Evolutionary conservation across 257 asterid genomes (phyloP).

Genomic region (Solanum bulbocastanum): DNA sequence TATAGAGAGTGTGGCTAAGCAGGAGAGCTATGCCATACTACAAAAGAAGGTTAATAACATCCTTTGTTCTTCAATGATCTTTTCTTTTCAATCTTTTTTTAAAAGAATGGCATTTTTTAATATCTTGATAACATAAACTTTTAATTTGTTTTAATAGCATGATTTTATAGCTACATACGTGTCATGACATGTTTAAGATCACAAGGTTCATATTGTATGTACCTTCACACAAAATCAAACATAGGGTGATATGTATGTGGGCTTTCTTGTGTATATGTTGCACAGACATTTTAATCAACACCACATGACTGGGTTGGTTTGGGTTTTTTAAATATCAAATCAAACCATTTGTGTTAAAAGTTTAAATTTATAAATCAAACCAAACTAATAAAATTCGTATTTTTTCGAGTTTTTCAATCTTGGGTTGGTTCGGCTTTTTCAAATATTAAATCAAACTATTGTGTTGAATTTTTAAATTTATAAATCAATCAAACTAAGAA

Average conservation of each 20-base stretch:
- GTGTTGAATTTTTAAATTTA: too few relatives aligned
- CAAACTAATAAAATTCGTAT: too few relatives aligned
- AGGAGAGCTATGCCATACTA: not conserved
- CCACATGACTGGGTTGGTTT: too few relatives aligned
- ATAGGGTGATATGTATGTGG: not conserved
- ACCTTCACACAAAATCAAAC: not conserved
- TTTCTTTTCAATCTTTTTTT: not conserved
- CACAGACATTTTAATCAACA: not conserved
- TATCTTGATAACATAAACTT: not conserved
- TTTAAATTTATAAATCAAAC: too few relatives aligned
- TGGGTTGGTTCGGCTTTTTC: too few relatives aligned
- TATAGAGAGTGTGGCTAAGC: not conserved
- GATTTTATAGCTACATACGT: not conserved
- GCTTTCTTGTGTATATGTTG: not conserved
- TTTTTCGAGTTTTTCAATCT: too few relatives aligned
- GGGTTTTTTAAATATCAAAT: too few relatives aligned
- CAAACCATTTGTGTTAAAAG: too few relatives aligned
- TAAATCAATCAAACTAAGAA: too few relatives aligned
- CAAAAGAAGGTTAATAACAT: not conserved
- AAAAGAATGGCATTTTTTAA: not conserved
- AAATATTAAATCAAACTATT: too few relatives aligned
- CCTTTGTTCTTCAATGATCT: not conserved
- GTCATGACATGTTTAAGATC: not conserved
- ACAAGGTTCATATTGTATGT: not conserved
- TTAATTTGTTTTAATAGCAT: not conserved